These are phyloP conservation scores for Physocladia obscura DNA, from an alignment of 192 early-diverging fungal species.

Conservation along the genomic window DNA sequence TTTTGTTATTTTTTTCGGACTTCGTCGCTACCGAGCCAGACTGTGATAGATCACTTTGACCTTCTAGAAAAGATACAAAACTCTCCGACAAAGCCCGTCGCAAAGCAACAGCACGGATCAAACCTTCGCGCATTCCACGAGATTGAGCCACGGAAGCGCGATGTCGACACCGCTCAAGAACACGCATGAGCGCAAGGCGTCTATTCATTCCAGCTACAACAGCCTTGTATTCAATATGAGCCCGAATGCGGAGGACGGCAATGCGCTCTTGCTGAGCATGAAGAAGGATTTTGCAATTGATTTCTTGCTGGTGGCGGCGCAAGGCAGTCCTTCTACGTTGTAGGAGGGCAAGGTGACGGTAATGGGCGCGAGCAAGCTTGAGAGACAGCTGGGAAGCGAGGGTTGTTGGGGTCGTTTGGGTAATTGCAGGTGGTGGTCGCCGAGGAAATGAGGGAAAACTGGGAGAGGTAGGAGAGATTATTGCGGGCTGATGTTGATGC, in stretches of 20 bases:
- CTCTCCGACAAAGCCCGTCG: constrained; percentile 42
- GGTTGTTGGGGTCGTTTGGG: neutral
- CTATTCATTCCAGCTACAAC: constrained; percentile 45
- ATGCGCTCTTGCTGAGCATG: constrained; percentile 41
- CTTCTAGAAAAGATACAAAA: constrained; percentile 34
- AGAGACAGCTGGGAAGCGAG: neutral
- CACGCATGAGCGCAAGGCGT: constrained; percentile 15
- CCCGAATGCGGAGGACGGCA: constrained; percentile 32
- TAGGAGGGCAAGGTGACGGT: constrained; percentile 10
- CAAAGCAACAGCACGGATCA: constrained; percentile 39
- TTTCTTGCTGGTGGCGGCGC: constrained; percentile 5
- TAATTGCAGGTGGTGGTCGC: neutral
- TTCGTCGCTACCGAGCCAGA: too few relatives aligned
- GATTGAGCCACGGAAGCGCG: neutral
- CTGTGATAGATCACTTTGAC: too few relatives aligned
- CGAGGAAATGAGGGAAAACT: neutral
- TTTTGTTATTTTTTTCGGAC: too few relatives aligned
- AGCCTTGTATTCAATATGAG: constrained; percentile 40
- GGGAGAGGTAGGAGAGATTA: neutral
- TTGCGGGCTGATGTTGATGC: neutral
- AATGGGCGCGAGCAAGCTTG: constrained; percentile 7
- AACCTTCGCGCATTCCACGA: neutral
- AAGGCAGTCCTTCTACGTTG: constrained; percentile 34
- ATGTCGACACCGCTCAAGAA: neutral
- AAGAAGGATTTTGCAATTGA: constrained; percentile 42